Conservation (phyloP, 495 filamentous ascomycete genomes). For the Aspergillus incahuasiensis region DNA sequence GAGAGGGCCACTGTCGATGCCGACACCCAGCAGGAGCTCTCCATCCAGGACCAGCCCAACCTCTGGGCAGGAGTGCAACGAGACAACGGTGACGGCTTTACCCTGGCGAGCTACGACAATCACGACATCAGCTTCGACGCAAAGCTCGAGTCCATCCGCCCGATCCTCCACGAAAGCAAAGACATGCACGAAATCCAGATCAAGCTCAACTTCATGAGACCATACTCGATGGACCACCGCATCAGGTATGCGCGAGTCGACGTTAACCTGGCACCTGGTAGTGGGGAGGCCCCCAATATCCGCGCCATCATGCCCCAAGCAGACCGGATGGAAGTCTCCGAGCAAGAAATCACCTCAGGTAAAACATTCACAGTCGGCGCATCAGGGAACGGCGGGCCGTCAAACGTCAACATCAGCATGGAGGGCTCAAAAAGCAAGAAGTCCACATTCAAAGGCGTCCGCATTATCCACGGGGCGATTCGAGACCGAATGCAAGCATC, state of each 20-base stretch:
- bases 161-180: background rate
- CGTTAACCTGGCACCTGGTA: background rate
- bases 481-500: constrained; percentile 7
- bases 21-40: background rate
- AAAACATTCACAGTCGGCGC: constrained; percentile 5
- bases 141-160: constrained; percentile 1
- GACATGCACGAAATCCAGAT: constrained; percentile 3
- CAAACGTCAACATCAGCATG: constrained; percentile 9
- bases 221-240: constrained; percentile 3
- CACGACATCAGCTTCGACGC: constrained; percentile 8
- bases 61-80: constrained; percentile 3
- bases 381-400: background rate
- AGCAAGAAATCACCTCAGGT: constrained; percentile 7
- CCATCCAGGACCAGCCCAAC: background rate
- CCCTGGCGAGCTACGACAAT: background rate
- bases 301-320: constrained; percentile 7
- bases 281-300: background rate
- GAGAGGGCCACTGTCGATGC: too few species aligned
- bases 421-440: constrained; percentile 3
- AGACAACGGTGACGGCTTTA: constrained; percentile 9
- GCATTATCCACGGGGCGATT: constrained; percentile 7
- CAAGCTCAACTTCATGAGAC: constrained; percentile 8
- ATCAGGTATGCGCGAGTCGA: constrained; percentile 3
- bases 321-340: constrained; percentile 4
- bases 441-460: constrained; percentile 2